Evolutionary conservation across 1,284 basidiomycete genomes (phyloP).

Genomic region (Cryptococcus floricola): DNA sequence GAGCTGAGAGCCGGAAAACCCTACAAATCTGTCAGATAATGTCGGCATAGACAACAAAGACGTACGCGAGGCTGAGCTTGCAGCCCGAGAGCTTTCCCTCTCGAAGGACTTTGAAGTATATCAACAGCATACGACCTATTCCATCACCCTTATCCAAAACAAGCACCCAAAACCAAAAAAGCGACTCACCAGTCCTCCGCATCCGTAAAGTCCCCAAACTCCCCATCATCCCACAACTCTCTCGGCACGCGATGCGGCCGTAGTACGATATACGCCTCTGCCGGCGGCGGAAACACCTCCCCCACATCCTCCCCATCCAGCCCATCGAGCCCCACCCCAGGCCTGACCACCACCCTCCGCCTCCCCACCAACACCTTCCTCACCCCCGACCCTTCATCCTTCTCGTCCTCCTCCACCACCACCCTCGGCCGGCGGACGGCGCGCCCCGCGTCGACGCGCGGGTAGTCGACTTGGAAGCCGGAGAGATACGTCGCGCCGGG

Average conservation of each 20-base stretch:
- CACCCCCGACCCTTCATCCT: neutral
- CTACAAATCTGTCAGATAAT: constrained; percentile 1
- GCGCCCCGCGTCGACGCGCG: neutral
- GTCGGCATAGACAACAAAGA: neutral
- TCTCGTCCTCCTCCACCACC: constrained; percentile 1
- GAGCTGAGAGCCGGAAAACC: constrained; percentile 9
- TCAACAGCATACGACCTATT: constrained; percentile 9
- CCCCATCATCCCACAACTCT: constrained; percentile 9
- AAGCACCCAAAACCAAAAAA: neutral
- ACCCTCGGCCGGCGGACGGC: neutral
- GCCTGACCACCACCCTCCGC: neutral
- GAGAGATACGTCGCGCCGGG: neutral
- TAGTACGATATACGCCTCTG: constrained; percentile 11
- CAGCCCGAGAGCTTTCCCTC: constrained; percentile 12
- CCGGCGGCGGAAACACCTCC: constrained; percentile 2
- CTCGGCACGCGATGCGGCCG: constrained; percentile 10
- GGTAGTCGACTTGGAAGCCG: constrained; percentile 9
- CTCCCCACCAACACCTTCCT: neutral
- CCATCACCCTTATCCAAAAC: neutral
- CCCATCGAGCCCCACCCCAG: neutral
- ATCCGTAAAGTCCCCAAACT: neutral
- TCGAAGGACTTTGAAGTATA: constrained; percentile 5
- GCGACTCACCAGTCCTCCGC: constrained; percentile 3
- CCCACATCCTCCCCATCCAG: neutral
- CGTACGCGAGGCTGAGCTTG: constrained; percentile 5